Conservation (phyloP, 2,329 filamentous ascomycete genomes). For the Aspergillus viridinutans region DNA sequence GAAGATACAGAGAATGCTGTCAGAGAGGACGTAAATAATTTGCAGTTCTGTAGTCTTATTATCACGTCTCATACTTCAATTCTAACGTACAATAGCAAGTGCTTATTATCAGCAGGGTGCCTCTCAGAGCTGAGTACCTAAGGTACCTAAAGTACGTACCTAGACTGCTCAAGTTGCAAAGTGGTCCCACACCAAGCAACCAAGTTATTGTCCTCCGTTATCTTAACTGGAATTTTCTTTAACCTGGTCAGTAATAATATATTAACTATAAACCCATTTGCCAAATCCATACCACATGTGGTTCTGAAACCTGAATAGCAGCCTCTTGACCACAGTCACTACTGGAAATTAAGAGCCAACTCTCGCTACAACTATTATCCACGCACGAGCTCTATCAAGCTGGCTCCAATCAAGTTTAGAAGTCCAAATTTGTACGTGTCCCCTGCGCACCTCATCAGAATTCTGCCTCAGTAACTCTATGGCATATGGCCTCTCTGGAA, state of each 20-base stretch:
- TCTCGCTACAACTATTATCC: not conserved
- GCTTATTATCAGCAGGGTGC: not conserved
- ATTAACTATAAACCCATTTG: not conserved
- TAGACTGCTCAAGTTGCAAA: too few relatives aligned
- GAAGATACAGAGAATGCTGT: not conserved
- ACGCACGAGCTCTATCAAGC: not conserved
- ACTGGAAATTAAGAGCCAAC: not conserved
- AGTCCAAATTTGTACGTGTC: not conserved
- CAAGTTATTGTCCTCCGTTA: not conserved
- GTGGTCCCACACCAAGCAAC: not conserved
- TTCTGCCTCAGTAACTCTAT: not conserved
- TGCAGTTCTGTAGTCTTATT: not conserved
- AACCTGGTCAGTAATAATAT: not conserved
- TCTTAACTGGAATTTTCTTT: not conserved
- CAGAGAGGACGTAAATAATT: not conserved
- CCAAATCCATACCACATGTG: not conserved
- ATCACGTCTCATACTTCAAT: not conserved
- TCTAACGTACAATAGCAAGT: not conserved
- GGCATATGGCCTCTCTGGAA: not conserved
- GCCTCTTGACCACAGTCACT: not conserved
- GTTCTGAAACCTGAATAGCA: not conserved
- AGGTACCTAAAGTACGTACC: too few relatives aligned
- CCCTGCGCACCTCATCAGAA: slow-evolving; percentile 4
- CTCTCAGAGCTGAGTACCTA: not conserved
- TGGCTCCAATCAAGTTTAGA: not conserved